phyloP scores from a whole-genome alignment of 306 rosid genomes.

The Castanopsis chinensis region DNA sequence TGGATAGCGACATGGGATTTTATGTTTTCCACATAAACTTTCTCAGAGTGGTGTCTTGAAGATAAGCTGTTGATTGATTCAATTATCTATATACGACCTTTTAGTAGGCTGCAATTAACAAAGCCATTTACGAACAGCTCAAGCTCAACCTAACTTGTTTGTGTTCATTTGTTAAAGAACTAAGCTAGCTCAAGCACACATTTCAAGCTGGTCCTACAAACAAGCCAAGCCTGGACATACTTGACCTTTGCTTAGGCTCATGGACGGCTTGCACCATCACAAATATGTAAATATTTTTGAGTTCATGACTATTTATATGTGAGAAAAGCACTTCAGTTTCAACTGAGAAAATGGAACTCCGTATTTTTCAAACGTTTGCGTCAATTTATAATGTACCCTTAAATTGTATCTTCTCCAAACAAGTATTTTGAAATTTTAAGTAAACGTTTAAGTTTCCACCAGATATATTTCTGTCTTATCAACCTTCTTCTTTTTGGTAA shows the following conservation, averaged over 20 bases:
- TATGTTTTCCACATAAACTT: not conserved
- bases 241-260: not conserved
- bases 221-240: not conserved
- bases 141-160: not conserved
- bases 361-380: not conserved
- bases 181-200: not conserved
- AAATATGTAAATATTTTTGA: not conserved
- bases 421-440: not conserved
- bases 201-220: not conserved
- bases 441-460: not conserved
- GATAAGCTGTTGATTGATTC: not conserved
- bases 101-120: not conserved
- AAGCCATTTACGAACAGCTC: not conserved
- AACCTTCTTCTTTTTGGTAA: constrained; percentile 8
- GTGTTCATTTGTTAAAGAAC: not conserved
- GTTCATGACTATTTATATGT: not conserved
- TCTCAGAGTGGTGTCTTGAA: not conserved
- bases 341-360: not conserved
- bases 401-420: not conserved
- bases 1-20: not conserved
- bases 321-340: not conserved
- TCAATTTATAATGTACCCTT: not conserved
- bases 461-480: not conserved
- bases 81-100: not conserved
- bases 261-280: not conserved